A percentile compares a stretch with the other conserved stretches of the same genome.
Evolutionary conservation across 2,329 filamentous ascomycete species (phyloP).

Genomic region (Pezicula radicicola): DNA sequence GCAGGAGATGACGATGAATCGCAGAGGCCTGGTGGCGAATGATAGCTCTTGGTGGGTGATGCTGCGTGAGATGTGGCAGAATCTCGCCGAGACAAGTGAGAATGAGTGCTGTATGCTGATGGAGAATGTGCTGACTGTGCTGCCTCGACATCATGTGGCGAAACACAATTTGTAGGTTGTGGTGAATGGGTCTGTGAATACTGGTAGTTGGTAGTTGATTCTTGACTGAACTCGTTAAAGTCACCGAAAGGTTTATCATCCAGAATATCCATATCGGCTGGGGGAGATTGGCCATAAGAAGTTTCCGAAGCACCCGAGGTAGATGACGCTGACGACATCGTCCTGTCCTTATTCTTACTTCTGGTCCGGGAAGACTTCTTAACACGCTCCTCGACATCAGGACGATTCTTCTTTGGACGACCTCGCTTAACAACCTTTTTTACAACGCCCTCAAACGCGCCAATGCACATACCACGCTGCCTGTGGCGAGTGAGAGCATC

Average conservation of each 20-base stretch:
- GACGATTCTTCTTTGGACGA: constrained; percentile 59
- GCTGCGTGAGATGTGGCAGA: constrained; percentile 32
- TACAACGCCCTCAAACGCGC: constrained; percentile 81
- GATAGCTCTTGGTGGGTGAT: constrained; percentile 53
- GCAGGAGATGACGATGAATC: constrained; percentile 55
- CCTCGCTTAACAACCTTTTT: constrained; percentile 66
- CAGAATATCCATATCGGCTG: constrained; percentile 39
- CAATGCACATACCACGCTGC: constrained; percentile 94
- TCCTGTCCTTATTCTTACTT: constrained; percentile 46
- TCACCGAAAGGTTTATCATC: constrained; percentile 32
- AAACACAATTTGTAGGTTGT: constrained; percentile 22
- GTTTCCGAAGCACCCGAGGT: constrained; percentile 56
- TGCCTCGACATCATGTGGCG: constrained; percentile 25
- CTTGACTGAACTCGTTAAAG: constrained; percentile 31
- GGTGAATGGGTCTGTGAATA: constrained; percentile 20
- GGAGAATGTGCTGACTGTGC: constrained; percentile 24
- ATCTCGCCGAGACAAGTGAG: constrained; percentile 16
- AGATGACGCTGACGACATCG: constrained; percentile 40
- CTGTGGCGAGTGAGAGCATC: constrained; percentile 92
- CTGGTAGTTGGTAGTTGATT: constrained; percentile 31
- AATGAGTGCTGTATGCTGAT: constrained; percentile 20
- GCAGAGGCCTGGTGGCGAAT: constrained; percentile 59
- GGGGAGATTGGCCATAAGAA: constrained; percentile 52
- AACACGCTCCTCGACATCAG: constrained; percentile 46
- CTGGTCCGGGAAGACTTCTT: constrained; percentile 56